Percentiles rank a stretch among this genome's conserved stretches.
These are phyloP conservation scores for Suhomyces bokatorum DNA, from an alignment of 1,139 yeast species.

Conservation along the genomic window DNA sequence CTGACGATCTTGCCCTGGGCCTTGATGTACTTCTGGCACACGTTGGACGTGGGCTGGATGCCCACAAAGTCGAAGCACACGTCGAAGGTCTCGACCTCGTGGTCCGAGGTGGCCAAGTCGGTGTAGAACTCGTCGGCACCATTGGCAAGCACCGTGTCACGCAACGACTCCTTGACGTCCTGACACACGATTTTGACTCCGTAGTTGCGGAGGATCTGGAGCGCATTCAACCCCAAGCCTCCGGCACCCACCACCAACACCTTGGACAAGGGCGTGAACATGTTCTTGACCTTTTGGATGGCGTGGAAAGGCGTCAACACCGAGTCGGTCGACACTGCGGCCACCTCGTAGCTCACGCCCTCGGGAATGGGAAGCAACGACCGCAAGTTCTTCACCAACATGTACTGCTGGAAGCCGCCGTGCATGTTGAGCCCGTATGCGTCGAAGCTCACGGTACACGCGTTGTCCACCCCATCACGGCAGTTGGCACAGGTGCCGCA, in stretches of 20 bases:
- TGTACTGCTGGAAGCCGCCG: constrained; percentile 54
- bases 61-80: constrained; percentile 51
- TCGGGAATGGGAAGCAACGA: constrained; percentile 49
- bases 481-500: constrained; percentile 50
- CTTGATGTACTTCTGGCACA: constrained; percentile 36
- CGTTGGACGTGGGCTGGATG: constrained; percentile 36
- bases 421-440: constrained; percentile 47
- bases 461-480: constrained; percentile 44
- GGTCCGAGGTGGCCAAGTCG: constrained; percentile 29
- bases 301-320: constrained; percentile 56
- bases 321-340: constrained; percentile 53
- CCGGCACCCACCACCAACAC: constrained; percentile 51
- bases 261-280: constrained; percentile 37
- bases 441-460: constrained; percentile 26
- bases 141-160: constrained; percentile 28
- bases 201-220: constrained; percentile 44
- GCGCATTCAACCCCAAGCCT: constrained; percentile 52
- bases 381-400: constrained; percentile 37
- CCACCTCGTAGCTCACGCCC: constrained; percentile 43
- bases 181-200: constrained; percentile 44
- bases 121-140: constrained; percentile 50
- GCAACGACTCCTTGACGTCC: constrained; percentile 38
- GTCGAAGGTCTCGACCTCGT: constrained; percentile 37
- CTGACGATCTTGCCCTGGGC: constrained; percentile 42
- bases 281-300: constrained; percentile 37